A percentile compares a stretch with the other conserved stretches of the same genome.
phyloP scores from a whole-genome alignment of 306 rosid genomes.

The Castanea crenata region DNA sequence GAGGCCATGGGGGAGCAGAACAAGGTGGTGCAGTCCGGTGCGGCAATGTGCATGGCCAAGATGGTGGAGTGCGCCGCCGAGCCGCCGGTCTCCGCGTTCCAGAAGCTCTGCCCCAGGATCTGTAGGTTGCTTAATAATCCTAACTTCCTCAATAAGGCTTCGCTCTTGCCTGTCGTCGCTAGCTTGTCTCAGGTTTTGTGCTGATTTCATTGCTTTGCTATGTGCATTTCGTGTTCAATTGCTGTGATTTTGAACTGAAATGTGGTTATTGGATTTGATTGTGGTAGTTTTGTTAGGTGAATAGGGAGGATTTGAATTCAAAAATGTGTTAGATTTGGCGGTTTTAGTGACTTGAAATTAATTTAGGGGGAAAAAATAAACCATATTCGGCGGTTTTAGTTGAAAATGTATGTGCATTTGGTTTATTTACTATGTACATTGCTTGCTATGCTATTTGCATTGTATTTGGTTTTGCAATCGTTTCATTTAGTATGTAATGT shows the following conservation, averaged over 20 bases:
- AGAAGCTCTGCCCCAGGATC: conserved; percentile 93
- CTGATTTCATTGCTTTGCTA: not conserved
- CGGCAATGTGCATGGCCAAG: conserved; percentile 84
- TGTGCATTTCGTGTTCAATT: not conserved
- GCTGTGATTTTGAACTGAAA: no score
- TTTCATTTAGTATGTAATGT: no score
- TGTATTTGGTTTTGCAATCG: no score
- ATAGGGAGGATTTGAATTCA: not conserved
- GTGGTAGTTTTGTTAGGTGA: not conserved
- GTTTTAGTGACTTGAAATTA: no score
- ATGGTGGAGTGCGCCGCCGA: conserved; percentile 66
- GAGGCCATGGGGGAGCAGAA: conserved; percentile 97
- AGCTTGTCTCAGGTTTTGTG: conserved; percentile 74
- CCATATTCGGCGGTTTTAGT: not conserved
- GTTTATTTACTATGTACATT: no score
- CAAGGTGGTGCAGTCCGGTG: conserved; percentile 83
- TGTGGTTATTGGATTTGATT: not conserved
- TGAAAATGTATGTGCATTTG: not conserved
- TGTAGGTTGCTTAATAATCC: conserved; percentile 78
- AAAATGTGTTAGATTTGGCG: not conserved
- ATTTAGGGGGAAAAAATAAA: no score
- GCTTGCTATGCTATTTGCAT: no score
- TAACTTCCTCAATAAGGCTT: conserved; percentile 74
- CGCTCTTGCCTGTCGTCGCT: conserved; percentile 77
- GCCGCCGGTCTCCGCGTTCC: conserved; percentile 61